phyloP scores from a whole-genome alignment of 176 grass and related monocot genomes.

The Neostapfia colusana region DNA sequence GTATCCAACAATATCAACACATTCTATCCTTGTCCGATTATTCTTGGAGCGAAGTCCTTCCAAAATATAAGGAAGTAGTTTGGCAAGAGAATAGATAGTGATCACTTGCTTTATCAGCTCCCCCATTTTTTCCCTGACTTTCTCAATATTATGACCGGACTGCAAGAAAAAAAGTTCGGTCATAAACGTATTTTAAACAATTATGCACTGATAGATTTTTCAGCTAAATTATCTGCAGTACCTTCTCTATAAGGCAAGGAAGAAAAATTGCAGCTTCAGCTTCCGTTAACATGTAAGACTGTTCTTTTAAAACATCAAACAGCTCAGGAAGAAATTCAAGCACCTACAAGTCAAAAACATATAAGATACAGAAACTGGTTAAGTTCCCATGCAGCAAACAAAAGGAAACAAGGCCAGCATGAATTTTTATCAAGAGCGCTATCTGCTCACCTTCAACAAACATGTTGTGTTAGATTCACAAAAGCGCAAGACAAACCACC shows the following conservation, averaged over 20 bases:
- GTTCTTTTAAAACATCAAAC: constrained; percentile 85
- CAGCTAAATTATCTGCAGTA: constrained; percentile 19
- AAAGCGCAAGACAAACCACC: constrained; percentile 97
- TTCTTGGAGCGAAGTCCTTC: constrained; percentile 97
- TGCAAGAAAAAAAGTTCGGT: constrained; percentile 37
- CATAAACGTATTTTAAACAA: constrained; percentile 2
- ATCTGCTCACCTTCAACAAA: constrained; percentile 78
- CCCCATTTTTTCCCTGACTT: constrained; percentile 92
- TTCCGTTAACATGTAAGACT: constrained; percentile 85
- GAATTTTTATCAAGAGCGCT: constrained; percentile 7
- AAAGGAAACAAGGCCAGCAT: not conserved
- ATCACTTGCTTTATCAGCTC: constrained; percentile 94
- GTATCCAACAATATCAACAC: constrained; percentile 91
- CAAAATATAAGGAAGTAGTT: constrained; percentile 83
- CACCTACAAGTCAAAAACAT: constrained; percentile 52
- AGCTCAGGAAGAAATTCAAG: constrained; percentile 98
- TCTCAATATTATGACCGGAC: constrained; percentile 99
- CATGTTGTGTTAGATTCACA: constrained; percentile 98
- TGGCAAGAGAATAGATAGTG: constrained; percentile 78
- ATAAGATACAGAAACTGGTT: not conserved
- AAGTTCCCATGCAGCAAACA: not conserved
- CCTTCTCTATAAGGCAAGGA: constrained; percentile 93
- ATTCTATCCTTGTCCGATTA: constrained; percentile 95
- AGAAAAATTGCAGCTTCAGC: constrained; percentile 95
- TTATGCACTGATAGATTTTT: not conserved